Base-by-base conservation (phyloP, 2,329 filamentous ascomycete species). In the Epichloe hybrida region DNA sequence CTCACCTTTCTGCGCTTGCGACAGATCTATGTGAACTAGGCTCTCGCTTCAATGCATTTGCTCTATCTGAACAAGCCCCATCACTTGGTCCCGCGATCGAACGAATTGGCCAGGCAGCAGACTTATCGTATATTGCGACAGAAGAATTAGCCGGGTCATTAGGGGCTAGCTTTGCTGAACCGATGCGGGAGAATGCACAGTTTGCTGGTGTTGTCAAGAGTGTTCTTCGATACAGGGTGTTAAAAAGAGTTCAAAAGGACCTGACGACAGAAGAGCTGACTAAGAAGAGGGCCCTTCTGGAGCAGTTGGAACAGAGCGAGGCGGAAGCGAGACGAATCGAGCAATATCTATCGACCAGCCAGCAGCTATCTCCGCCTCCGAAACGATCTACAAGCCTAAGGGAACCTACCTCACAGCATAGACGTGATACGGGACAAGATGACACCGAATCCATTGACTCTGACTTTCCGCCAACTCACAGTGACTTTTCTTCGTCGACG, bases 121-220 rank as follows among this genome's bases (percentile, higher is more conserved):
- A 98, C 64, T 87, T 88, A 9, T 96, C 93, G 0, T 98, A 97
- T 64, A 90, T 98, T 56, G 89, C 88, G 9, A 97, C 91, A 0
- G 88, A 95, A 60, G 93, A 98, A 64, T 73, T 98, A 3, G 90
- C 90, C 0, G 82, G 81, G 2, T 85, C 86, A 0, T 72, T 98
- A n/a, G 90, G 90, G 20, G 90, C 91, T 36, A 93, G 82, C 57
- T 98, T 98, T 63, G 89, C 94, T 0, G 94, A 98, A 63, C 93
- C 93, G 0, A 96, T 98, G 88, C 81, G 94, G 50, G 93, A 98
- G 69, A 95, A 89, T 61, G 90, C 93, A 12, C 93, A 98, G 62
- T 98, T 98, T 65, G 93, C 93, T 0, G 88, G 93, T 11, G 88
- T 98, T 1, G 93, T 98, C 3, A 81, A 90, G 41, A 86, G 75